Evolutionary conservation across 345 rosid species (phyloP), one percentile per base, ranked within the genome.

Genomic region (Melaleuca alternifolia): DNA sequence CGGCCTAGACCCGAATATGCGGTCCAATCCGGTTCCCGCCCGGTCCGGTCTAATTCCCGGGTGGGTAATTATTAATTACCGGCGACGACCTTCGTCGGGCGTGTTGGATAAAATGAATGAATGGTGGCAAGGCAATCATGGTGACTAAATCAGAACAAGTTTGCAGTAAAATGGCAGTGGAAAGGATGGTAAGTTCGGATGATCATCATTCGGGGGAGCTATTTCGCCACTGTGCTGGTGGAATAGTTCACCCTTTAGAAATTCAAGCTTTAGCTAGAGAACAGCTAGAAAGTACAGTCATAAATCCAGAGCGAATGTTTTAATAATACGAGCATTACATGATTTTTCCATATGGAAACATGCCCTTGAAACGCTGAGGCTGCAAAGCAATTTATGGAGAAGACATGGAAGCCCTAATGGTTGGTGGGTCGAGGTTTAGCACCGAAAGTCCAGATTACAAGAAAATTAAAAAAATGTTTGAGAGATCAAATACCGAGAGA

Each of bases 191-290:
- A 0, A 33, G 48, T 71, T 71, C 11, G 16, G 85, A 85, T 65
- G 88, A 88, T 86, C 53, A 57, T 30, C 16, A 83, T 0, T 83
- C 86, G 0, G 33, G 71, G 88, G 26, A 85, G 26, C 30, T 88
- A 71, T 88, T 88, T 51, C 26, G 0, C 76, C 56, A 54, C 33
- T 61, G 56, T 82, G 86, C 48, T 3, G 79, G 85, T 46, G 84
- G 84, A 37, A n/a, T 88, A 23, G 79, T 71, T 61, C 46, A 1
- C 57, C 37, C 56, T n/a, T 11, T n/a, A 15, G 24, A 53, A 30
- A 37, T 65, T 41, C 89, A 88, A 77, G 54, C 59, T 50, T 26
- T 88, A 59, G 83, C 87, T 6, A 51, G n/a, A 88, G 54, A n/a
- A 51, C 33, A 85, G 85, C 75, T 53, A 71, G 79, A 82, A 54